Evolutionary conservation across 306 rosid genomes (phyloP), one percentile per base, ranked within the genome.

Genomic region (Cicer yamashitae): DNA sequence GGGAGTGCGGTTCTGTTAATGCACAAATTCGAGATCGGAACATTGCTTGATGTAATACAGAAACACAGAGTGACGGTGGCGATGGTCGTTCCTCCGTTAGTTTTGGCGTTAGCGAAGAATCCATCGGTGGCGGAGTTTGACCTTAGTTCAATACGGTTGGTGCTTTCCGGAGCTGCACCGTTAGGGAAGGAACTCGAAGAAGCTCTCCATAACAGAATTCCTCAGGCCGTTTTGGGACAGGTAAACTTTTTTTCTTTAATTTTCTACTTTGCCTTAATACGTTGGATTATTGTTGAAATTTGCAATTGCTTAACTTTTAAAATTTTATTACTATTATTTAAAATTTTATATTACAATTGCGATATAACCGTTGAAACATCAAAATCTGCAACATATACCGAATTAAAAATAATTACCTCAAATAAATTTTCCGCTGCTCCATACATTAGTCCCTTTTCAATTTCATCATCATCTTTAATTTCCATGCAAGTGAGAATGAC

Each of bases 21-120:
- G 93, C 94, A 62, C 8, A 94, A 94, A 54, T 94, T 94, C 34
- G 98, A 94, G 83, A 91, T 94, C 0, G 89, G 87, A 10, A 0
- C 89, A 2, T 71, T 91, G 76, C 70, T 94, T 68, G 84, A 75
- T 22, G 74, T 87, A 20, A 86, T 89, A 10, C 88, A 88, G 82
- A 46, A 65, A 13, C 74, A 94, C 72, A 63, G 51, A 3, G 97
- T 94, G 22, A 77, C 94, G 4, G 87, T 90, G 75, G 97, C 94
- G 0, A 86, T 93, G 58, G 96, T 94, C 67, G 98, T 94, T 37
- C 98, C 98, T 4, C 98, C 98, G 48, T 61, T 94, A 18, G 96
- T 91, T 56, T 78, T 94, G 74, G 91, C 96, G 0, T 46, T 94
- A 64, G 94, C 96, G 0, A 94, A 94, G 90, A 89, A 88, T 57